Evolutionary conservation across 2,329 filamentous ascomycete genomes (phyloP), one percentile per base, ranked within the genome.

Genomic region (Setomelanomma holmii): DNA sequence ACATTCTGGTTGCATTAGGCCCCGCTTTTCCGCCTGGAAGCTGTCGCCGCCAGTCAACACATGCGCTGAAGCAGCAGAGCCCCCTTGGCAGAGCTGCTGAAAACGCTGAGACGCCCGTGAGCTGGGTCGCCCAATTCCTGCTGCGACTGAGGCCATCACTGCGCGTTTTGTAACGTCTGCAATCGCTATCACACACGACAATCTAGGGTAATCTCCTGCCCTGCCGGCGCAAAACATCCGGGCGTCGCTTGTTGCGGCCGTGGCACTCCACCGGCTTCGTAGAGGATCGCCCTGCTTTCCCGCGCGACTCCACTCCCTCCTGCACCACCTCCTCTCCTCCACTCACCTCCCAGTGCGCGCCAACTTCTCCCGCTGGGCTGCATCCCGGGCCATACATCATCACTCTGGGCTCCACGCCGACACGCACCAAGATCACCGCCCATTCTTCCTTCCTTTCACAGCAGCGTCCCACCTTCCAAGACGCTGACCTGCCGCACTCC

Each of bases 291-390:
- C 51, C 24, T 43, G 45, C 17, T 40, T 34, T 40, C 47, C 52
- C 47, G 42, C 52, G 47, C 53, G 45, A 53, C 55, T 59, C 58
- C 56, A 58, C 60, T 39, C 53, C 49, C 51, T 61, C 51, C 49
- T 64, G 62, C 64, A 60, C 61, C 47, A 57, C 53, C 55, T 59
- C 53, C 46, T 58, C 56, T 51, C 44, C 42, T 47, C 55, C 50
- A 60, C 53, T 58, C 50, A 49, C 56, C 51, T 36, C 44, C 27
- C 52, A 49, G 47, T 33, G 34, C 51, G 2, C 44, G 35, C 54
- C 17, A 27, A 45, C 43, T 39, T 49, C 42, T 45, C 47, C 20
- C 46, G 36, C 51, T 49, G 47, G 46, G 30, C 36, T 44, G 45
- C 38, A 50, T 45, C 52, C 47, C 42, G 43, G 41, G 34, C 52